phyloP scores from a whole-genome alignment of 169 alveolate genomes.

The Cryptosporidium sp. region DNA sequence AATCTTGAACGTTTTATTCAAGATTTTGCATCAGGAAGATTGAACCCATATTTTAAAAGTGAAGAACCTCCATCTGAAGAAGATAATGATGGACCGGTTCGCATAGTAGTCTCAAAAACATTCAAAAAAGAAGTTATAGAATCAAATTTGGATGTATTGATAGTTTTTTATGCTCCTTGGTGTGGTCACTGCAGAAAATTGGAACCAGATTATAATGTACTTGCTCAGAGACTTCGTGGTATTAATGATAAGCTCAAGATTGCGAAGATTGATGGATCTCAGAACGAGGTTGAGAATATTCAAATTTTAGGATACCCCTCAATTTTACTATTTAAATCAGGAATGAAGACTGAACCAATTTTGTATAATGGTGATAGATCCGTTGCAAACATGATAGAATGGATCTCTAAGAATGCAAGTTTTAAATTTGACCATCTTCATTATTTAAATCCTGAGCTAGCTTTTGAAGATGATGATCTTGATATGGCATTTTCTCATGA shows the following conservation, averaged over 20 bases:
- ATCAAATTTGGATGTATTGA: constrained; percentile 77
- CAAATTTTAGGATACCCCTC: constrained; percentile 79
- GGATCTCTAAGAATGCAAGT: constrained; percentile 34
- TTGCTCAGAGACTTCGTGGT: constrained; percentile 61
- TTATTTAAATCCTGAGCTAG: constrained; percentile 66
- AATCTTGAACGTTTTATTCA: constrained; percentile 51
- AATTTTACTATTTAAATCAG: constrained; percentile 72
- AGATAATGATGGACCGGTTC: constrained; percentile 62
- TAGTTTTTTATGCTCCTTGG: constrained; percentile 90
- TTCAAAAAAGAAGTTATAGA: constrained; percentile 67
- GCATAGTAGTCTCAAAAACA: constrained; percentile 65
- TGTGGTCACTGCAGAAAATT: constrained; percentile 91
- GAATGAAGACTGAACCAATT: constrained; percentile 39
- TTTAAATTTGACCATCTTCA: constrained; percentile 26
- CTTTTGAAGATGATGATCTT: constrained; percentile 75
- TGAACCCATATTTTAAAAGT: constrained; percentile 64
- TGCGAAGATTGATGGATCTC: constrained; percentile 78
- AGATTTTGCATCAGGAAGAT: constrained; percentile 62
- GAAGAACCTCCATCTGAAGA: constrained; percentile 74
- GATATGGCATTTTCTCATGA: constrained; percentile 72
- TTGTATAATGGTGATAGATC: constrained; percentile 66
- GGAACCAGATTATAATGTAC: constrained; percentile 85
- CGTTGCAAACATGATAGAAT: constrained; percentile 37
- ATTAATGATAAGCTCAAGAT: constrained; percentile 55
- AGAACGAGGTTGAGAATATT: constrained; percentile 74